These are phyloP conservation scores for Ogataea salicorniae DNA, from an alignment of 805 yeast genomes.

Conservation along the genomic window DNA sequence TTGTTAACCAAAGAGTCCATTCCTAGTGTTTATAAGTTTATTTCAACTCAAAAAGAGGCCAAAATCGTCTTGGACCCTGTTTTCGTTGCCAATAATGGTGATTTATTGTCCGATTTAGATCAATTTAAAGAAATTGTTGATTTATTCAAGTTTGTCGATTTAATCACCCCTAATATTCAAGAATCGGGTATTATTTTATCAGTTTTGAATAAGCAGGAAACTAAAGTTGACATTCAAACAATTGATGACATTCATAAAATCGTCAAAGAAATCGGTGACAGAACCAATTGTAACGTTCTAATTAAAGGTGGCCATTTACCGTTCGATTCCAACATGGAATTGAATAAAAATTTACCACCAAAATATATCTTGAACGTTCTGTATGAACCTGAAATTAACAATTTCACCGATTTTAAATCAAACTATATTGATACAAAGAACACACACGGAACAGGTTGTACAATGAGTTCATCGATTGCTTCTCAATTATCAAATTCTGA, in stretches of 20 bases:
- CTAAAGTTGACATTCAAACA: constrained; percentile 19
- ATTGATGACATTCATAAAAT: constrained; percentile 28
- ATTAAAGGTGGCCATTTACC: constrained; percentile 85
- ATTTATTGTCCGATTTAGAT: constrained; percentile 43
- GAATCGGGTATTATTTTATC: constrained; percentile 50
- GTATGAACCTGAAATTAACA: constrained; percentile 29
- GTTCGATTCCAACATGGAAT: constrained; percentile 27
- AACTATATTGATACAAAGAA: constrained; percentile 42
- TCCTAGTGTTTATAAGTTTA: constrained; percentile 14
- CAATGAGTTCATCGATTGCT: constrained; percentile 75
- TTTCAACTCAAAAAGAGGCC: constrained; percentile 3
- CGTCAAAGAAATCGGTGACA: constrained; percentile 35
- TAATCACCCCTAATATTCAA: constrained; percentile 74
- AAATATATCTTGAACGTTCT: constrained; percentile 21
- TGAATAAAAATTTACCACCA: constrained; percentile 2
- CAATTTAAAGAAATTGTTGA: constrained; percentile 9
- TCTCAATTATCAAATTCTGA: constrained; percentile 61
- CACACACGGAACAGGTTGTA: constrained; percentile 91
- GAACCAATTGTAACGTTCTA: constrained; percentile 46
- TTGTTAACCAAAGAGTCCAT: constrained; percentile 58
- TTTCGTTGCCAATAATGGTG: constrained; percentile 75
- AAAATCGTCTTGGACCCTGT: constrained; percentile 74
- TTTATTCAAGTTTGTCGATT: constrained; percentile 14
- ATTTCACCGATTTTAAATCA: constrained; percentile 42
- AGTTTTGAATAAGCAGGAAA: constrained; percentile 7